A percentile compares a stretch with the other conserved stretches of the same genome.
Conservation (phyloP, 768 basidiomycete species). For the Rhizopogon sp. region DNA sequence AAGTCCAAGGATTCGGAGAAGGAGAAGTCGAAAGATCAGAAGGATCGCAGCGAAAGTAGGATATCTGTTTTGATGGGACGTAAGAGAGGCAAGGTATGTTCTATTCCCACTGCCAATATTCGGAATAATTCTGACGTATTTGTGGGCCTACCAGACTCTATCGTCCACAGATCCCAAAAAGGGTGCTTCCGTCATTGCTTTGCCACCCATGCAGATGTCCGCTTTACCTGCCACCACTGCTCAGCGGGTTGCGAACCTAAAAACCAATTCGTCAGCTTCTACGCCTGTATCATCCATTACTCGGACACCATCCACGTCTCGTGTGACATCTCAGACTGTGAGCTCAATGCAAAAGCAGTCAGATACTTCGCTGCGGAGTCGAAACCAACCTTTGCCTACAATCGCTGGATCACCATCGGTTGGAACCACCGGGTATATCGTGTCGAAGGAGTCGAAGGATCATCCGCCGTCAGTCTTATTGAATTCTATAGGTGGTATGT, state of each 20-base stretch:
- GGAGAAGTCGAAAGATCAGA: constrained; percentile 59
- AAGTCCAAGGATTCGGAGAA: constrained; percentile 39
- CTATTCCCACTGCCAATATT: background rate
- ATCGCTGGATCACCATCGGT: constrained; percentile 94
- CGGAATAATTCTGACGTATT: background rate
- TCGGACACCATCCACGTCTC: constrained; percentile 44
- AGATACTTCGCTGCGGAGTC: constrained; percentile 71
- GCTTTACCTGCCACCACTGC: constrained; percentile 79
- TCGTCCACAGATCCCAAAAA: constrained; percentile 82
- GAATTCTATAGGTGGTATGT: constrained; percentile 46
- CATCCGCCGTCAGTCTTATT: constrained; percentile 46
- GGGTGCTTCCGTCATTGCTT: constrained; percentile 56
- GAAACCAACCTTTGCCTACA: constrained; percentile 70
- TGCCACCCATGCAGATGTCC: constrained; percentile 90
- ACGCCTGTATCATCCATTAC: constrained; percentile 38
- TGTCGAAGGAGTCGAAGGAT: constrained; percentile 52
- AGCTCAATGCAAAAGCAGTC: constrained; percentile 88
- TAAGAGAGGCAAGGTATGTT: constrained; percentile 83
- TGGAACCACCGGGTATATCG: constrained; percentile 51
- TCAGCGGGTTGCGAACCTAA: constrained; percentile 80
- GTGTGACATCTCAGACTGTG: constrained; percentile 75
- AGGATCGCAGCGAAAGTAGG: constrained; percentile 85
- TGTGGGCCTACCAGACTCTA: constrained; percentile 51
- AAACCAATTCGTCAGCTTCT: constrained; percentile 44
- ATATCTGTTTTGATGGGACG: constrained; percentile 85